These are phyloP conservation scores for Debaryomyces robertsiae DNA, from an alignment of 1,139 yeast genomes.

Conservation along the genomic window DNA sequence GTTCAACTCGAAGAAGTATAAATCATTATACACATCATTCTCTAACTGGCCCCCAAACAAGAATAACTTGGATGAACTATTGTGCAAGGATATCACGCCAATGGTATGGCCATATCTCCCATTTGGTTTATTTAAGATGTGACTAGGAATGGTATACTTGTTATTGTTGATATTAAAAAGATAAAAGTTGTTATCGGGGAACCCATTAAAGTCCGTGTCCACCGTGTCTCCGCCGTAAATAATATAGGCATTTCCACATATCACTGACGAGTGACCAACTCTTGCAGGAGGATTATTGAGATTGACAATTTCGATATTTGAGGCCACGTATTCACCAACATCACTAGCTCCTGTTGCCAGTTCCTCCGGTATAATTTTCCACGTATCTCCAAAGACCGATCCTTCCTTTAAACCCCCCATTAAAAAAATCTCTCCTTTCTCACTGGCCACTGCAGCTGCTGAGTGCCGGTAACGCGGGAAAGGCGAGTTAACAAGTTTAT, in stretches of 20 bases:
- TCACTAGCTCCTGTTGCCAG: conserved; percentile 22
- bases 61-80: conserved; percentile 71
- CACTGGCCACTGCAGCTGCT: conserved; percentile 73
- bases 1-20: conserved; percentile 84
- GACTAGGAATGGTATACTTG: conserved; percentile 89
- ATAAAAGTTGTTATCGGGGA: conserved; percentile 86
- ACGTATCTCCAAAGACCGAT: conserved; percentile 91
- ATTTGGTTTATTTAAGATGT: conserved; percentile 78
- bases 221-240: conserved; percentile 97
- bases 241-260: conserved; percentile 93
- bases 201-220: conserved; percentile 75
- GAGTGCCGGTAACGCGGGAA: conserved; percentile 96
- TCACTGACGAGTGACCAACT: conserved; percentile 91
- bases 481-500: conserved; percentile 73
- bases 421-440: conserved; percentile 78
- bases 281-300: conserved; percentile 84
- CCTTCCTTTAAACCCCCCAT: conserved; percentile 97
- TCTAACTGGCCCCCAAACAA: conserved; percentile 96
- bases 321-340: conserved; percentile 50
- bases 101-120: conserved; percentile 95
- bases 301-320: conserved; percentile 58
- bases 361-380: conserved; percentile 65
- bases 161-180: conserved; percentile 86
- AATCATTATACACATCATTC: conserved; percentile 80
- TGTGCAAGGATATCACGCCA: conserved; percentile 59